Base-by-base conservation (phyloP, 106 monocot species). In the Platanthera guangdongensis region DNA sequence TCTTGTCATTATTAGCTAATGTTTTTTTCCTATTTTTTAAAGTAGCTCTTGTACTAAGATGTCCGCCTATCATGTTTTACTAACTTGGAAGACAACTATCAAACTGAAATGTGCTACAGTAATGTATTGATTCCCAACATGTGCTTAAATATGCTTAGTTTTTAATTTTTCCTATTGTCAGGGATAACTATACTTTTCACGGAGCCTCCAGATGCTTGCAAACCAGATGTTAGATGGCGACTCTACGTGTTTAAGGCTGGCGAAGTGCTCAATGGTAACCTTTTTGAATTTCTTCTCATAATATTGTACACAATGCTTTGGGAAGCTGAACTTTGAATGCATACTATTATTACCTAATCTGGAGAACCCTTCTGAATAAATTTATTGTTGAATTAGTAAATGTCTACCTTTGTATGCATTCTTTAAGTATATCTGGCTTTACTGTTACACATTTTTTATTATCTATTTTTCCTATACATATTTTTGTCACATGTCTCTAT, bases 231-330 rank as follows among this genome's bases (percentile, higher is more conserved):
- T 63, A 90, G 90, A 86, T 93, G 95, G 95, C 78, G 95, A 28
- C 72, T 96, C 13, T 96, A 96, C 83, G 88, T 96, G 32, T 93
- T 96, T 77, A 96, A 96, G 79, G 93, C 72, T 22, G 95, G 95
- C 70, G 95, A 96, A 83, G 90, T 86, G 59, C 88, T 93, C 0
- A 93, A 93, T 74, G 95, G 95, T 96, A 93, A 71, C 50, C 21
- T 72, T 51, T 11, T 21, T 51, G 51, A 72, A 50, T n/a, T 70
- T 15, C 47, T 72, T 48, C 19, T 21, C 3, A 72, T 7, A 51
- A 22, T 3, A 11, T 19, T 72, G 47, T n/a, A 19, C 50, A 3
- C 7, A 5, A 10, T 51, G 12, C 51, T 51, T 21, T 47, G 11
- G 65, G 13, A 70, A 70, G 47, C 45, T 47, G 45, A 70, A 48